Base-by-base conservation (phyloP, 768 basidiomycete species). In the Rhizopogon vesiculosus region DNA sequence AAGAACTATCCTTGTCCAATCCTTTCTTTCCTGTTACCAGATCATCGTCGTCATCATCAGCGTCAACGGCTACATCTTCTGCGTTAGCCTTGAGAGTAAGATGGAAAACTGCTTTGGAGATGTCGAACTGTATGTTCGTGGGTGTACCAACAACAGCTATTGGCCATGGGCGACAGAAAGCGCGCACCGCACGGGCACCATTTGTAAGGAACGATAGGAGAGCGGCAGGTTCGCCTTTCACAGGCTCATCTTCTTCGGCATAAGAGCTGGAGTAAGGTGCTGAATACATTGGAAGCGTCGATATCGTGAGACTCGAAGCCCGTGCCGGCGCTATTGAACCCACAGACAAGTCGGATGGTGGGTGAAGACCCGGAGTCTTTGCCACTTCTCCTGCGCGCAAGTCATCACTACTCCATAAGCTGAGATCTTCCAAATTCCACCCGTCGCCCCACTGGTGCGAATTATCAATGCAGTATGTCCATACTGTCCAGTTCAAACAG, bases 361-460 rank as follows among this genome's bases (percentile, higher is more conserved):
- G 18, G 7, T 4, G 33, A 19, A 49, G 15, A 35, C 19, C 19
- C 16, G 48, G 33, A 16, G 31, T 22, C 35, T 22, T 49, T 10
- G 8, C 35, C 35, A 9, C 18, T 38, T 49, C 48, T 22, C 57
- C 61, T 52, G 51, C 60, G 56, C 66, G 66, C 57, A 84, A 58
- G 66, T 98, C 94, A 60, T 93, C 91, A 3, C 69, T 61, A 61
- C 86, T 87, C 91, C 91, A 98, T 13, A 98, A 59, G 60, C 90
- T 93, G 56, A 98, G 69, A 72, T 98, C 96, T 73, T 99, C 96
- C 72, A 91, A 83, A 68, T 98, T 95, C 96, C 95, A 99, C 1
- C 86, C 86, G 71, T 99, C 96, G 13, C 96, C 93, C 91, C 91
- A 97, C 65, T 82, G 75, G 65, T 98, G 92, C 25, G 76, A 78